A percentile compares a stretch with the other conserved stretches of the same genome.
Evolutionary conservation across 306 rosid species (phyloP).

Genomic region (Begonia peltatifolia): DNA sequence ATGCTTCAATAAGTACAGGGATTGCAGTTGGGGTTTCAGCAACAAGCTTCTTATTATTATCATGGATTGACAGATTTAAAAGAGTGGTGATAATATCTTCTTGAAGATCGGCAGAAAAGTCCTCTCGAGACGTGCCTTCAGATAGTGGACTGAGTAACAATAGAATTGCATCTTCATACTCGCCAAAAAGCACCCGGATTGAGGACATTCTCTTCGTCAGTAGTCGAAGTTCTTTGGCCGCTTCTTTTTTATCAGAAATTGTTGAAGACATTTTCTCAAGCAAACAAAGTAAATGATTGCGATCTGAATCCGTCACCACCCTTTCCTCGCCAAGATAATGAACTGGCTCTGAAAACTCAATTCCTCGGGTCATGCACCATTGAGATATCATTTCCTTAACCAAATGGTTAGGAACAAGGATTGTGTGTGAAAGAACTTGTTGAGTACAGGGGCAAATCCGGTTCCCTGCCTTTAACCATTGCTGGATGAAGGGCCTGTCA

Average conservation of each 20-base stretch:
- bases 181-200: slow-evolving; percentile 61
- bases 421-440: slow-evolving; percentile 65
- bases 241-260: slow-evolving; percentile 51
- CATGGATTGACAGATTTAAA: slow-evolving; percentile 55
- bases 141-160: slow-evolving; percentile 54
- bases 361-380: slow-evolving; percentile 56
- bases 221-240: slow-evolving; percentile 79
- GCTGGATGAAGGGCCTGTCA: slow-evolving; percentile 65
- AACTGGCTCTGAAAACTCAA: slow-evolving; percentile 40
- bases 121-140: slow-evolving; percentile 21
- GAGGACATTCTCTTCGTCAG: slow-evolving; percentile 75
- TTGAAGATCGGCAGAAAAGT: slow-evolving; percentile 40
- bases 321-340: slow-evolving; percentile 34
- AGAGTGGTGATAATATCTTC: slow-evolving; percentile 68
- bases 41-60: slow-evolving; percentile 49
- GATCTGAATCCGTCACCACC: slow-evolving; percentile 33
- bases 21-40: slow-evolving; percentile 39
- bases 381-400: slow-evolving; percentile 55
- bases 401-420: slow-evolving; percentile 65
- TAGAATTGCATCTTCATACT: slow-evolving; percentile 52
- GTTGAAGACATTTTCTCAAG: slow-evolving; percentile 60
- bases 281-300: slow-evolving; percentile 38
- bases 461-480: slow-evolving; percentile 70
- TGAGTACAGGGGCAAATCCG: slow-evolving; percentile 67
- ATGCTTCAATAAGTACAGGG: slow-evolving; percentile 43